Conservation (phyloP, 495 filamentous ascomycete genomes). For the Penicillium taxi region DNA sequence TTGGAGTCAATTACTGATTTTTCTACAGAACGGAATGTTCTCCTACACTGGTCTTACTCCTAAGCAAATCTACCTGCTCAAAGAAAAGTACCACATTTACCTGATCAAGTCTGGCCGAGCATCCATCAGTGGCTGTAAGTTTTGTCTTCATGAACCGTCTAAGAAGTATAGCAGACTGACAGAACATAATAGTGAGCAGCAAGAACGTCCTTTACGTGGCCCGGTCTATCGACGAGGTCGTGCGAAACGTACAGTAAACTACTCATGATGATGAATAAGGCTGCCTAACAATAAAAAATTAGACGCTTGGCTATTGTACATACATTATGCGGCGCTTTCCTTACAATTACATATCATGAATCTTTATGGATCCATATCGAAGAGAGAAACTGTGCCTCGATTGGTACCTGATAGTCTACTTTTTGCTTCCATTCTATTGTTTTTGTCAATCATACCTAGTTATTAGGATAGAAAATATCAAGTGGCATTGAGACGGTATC, state of each 20-base stretch:
- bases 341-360: too few relatives aligned
- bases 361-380: too few relatives aligned
- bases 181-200: constrained; percentile 39
- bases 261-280: too few relatives aligned
- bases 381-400: too few relatives aligned
- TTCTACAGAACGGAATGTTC: constrained; percentile 45
- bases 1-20: constrained; percentile 3
- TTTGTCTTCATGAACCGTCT: neutral
- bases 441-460: too few relatives aligned
- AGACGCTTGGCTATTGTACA: too few relatives aligned
- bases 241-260: constrained; percentile 34
- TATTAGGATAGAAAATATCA: constrained; percentile 7
- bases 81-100: constrained; percentile 45
- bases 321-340: too few relatives aligned
- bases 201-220: constrained; percentile 45
- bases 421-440: too few relatives aligned
- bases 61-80: constrained; percentile 37
- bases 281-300: too few relatives aligned
- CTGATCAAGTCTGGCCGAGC: constrained; percentile 41
- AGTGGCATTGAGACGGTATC: constrained; percentile 16
- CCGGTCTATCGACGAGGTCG: constrained; percentile 38
- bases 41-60: constrained; percentile 43
- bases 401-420: too few relatives aligned
- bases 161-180: neutral
- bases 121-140: constrained; percentile 43